Base-by-base conservation (phyloP, 1,284 basidiomycete genomes). In the Cryptococcus hybrid region DNA sequence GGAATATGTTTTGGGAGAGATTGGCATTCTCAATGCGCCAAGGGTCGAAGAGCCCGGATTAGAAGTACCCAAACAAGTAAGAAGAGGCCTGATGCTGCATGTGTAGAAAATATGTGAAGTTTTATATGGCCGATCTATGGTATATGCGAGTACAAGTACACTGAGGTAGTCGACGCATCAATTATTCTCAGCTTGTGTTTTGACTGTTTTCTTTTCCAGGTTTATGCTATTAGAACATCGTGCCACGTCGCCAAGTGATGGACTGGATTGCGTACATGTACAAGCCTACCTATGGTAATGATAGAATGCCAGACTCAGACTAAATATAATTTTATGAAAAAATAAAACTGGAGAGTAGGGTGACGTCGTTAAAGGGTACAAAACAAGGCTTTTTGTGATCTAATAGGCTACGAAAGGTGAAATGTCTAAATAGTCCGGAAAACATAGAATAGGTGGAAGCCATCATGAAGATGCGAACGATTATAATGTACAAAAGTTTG, bases 1-100 rank as follows among this genome's bases (percentile, higher is more conserved):
- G n/a, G 68, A 68, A 51, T 68, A 69, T 53, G 54, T 55, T 12
- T 37, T 69, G 8, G 59, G 56, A 12, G 44, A 57, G 30, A 57
- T 66, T 11, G 69, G 67, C 0, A 62, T 69, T 9, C 38, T 66
- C 34, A 61, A 64, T 48, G 62, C 64, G 3, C 69, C 67, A 1
- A 58, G 55, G 39, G 57, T 70, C 3, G 51, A 61, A 51, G 57
- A 62, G 2, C 63, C 62, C 18, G 30, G 68, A 66, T 0, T 43
- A 24, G 66, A 68, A 37, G 57, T 60, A 11, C 56, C 61, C 1
- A 61, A 56, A 42, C 60, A 61, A n/a, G n/a, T n/a, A n/a, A 50
- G 63, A n/a, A 60, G 58, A 47, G 59, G 62, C 5, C 40, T 57
- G 47, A 56, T 46, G 11, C 44, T 60, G n/a, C 58, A 60, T 18